Conservation (phyloP, 164 flowering plant genomes). For the Vitis labrusca region DNA sequence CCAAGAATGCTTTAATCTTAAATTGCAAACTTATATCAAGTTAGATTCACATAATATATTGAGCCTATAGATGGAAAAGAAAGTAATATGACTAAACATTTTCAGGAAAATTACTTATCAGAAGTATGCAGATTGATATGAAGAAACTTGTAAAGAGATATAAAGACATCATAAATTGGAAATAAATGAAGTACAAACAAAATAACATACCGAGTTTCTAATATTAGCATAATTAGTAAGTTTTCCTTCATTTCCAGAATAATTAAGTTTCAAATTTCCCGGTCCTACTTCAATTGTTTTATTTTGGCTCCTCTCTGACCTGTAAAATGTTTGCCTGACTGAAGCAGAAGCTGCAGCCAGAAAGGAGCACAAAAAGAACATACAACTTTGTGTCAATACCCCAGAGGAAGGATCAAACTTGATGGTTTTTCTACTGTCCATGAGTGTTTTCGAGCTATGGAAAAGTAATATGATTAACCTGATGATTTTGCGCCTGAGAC, state of each 20-base stretch:
- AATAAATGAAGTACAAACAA: too few relatives aligned
- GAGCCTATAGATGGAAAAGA: too few relatives aligned
- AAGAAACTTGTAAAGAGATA: too few relatives aligned
- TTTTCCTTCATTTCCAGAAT: conserved; percentile 23
- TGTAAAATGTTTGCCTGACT: conserved; percentile 23
- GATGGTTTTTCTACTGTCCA: background rate
- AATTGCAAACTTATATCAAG: background rate
- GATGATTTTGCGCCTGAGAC: conserved; percentile 44
- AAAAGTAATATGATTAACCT: conserved; percentile 33
- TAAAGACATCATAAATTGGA: background rate
- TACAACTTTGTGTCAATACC: background rate
- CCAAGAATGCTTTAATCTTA: conserved; percentile 33
- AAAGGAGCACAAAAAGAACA: background rate
- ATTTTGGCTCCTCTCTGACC: conserved; percentile 10
- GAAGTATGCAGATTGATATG: too few relatives aligned
- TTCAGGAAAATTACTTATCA: too few relatives aligned
- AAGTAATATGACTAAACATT: too few relatives aligned
- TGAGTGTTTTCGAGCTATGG: too few relatives aligned
- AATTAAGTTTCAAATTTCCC: conserved; percentile 38
- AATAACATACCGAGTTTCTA: conserved; percentile 30
- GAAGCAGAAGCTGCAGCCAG: conserved; percentile 37
- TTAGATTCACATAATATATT: background rate
- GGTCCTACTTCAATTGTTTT: conserved; percentile 31
- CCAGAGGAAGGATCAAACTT: background rate
- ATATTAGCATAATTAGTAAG: conserved; percentile 23